A percentile compares a stretch with the other conserved stretches of the same genome.
Evolutionary conservation across 139 green algal species (phyloP).

Genomic region (Chlorella sp.): DNA sequence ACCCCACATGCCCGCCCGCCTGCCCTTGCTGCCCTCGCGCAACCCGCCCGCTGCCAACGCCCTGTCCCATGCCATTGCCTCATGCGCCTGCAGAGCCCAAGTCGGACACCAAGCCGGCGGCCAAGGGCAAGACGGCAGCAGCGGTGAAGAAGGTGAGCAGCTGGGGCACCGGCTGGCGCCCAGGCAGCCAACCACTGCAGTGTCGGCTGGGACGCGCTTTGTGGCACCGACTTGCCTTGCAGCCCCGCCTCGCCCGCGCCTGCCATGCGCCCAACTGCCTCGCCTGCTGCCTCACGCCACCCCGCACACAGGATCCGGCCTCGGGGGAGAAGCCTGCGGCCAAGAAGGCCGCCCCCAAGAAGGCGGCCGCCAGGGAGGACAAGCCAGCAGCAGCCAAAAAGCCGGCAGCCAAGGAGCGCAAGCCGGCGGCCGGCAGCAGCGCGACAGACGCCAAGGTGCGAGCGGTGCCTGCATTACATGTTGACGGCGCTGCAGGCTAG

Average conservation of each 20-base stretch:
- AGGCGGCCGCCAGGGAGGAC: not conserved
- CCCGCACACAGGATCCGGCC: not conserved
- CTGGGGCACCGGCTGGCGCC: not conserved
- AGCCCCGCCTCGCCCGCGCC: not conserved
- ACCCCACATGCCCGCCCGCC: not conserved
- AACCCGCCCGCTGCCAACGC: not conserved
- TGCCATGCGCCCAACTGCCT: not conserved
- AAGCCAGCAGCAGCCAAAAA: not conserved
- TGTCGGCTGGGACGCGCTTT: not conserved
- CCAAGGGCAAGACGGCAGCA: conserved; percentile 15
- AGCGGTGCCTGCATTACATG: too few species aligned
- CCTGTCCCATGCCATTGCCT: not conserved
- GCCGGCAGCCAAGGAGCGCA: conserved; percentile 24
- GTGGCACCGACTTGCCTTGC: not conserved
- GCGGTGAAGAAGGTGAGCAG: conserved; percentile 10
- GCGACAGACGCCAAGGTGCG: too few species aligned
- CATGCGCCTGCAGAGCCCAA: conserved; percentile 2
- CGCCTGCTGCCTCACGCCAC: not conserved
- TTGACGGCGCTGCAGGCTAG: too few species aligned
- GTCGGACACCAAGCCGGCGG: not conserved
- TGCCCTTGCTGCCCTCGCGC: not conserved
- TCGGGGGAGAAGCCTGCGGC: not conserved
- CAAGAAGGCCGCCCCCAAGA: not conserved
- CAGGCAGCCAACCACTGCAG: not conserved
- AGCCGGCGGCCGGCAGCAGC: too few species aligned